Evolutionary conservation across 2,329 filamentous ascomycete genomes (phyloP), one percentile per base, ranked within the genome.

Genomic region (Cordyceps cateniannulata): DNA sequence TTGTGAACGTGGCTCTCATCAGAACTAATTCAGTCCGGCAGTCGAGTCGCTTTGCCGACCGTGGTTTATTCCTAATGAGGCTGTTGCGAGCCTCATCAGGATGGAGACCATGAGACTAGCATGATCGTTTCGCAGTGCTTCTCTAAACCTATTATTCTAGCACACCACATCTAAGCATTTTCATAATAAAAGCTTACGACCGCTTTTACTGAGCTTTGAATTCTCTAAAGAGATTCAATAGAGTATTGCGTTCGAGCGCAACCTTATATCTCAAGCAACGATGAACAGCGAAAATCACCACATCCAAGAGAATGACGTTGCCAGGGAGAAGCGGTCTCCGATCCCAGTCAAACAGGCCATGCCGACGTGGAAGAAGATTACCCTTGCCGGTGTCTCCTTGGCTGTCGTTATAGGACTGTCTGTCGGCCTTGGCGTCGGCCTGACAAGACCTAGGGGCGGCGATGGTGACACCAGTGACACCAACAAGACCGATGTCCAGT

Each of bases 371-470:
- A 71, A 71, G 64, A 73, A 72, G 63, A 61, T 71, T 14, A 62
- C 68, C 27, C 55, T 71, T 20, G 62, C 65, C 16, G 68, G 67
- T 5, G 62, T 69, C 25, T 64, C 63, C 12, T 52, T 70, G 32
- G 60, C 67, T 24, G 58, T 71, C 38, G 63, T 73, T 54, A 65
- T 84, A 44, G 79, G 70, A 0, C 70, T 85, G 9, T 80, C 75
- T 0, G 70, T 87, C 20, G 85, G 84, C 3, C 73, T 87, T 2
- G 83, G 83, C 3, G 70, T 87, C 6, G 83, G 84, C 10, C 72
- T 86, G 20, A 75, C 73, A 3, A 69, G 70, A 22, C 75, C 71
- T 25, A 65, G 69, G 27, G 61, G 62, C 40, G 65, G 62, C 35
- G 57, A 62, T 32, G 61, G 62, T n/a, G 42, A 47, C 29, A 40